Conservation (phyloP, 129 eudicot species). For the Flaveria ramosissima region DNA sequence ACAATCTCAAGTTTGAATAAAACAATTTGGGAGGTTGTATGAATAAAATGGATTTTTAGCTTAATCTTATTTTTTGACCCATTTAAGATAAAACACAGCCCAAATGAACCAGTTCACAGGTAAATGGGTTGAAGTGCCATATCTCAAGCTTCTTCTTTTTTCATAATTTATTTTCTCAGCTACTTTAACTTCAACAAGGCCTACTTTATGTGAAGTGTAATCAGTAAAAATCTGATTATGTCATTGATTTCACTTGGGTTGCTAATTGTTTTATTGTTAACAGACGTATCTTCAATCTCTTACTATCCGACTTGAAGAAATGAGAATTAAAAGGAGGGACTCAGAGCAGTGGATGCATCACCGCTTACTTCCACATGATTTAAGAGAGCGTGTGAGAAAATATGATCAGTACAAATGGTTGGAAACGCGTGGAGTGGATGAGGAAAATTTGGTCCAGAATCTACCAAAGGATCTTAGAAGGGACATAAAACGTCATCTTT, state of each 20-base stretch:
- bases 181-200: neutral
- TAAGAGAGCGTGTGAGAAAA: slow-evolving; percentile 84
- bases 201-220: neutral
- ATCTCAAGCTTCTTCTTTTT: neutral
- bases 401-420: slow-evolving; percentile 98
- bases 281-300: slow-evolving; percentile 99
- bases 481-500: slow-evolving; percentile 95
- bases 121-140: slow-evolving; percentile 7
- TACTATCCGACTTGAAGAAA: slow-evolving; percentile 94
- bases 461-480: slow-evolving; percentile 97
- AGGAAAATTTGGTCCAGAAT: slow-evolving; percentile 75
- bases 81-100: neutral
- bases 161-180: neutral
- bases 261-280: slow-evolving; percentile 15
- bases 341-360: slow-evolving; percentile 99
- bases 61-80: neutral
- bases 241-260: neutral
- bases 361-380: slow-evolving; percentile 88
- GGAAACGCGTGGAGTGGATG: slow-evolving; percentile 98
- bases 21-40: neutral
- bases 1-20: neutral
- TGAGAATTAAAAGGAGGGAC: slow-evolving; percentile 98
- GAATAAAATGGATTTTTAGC: neutral
- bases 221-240: neutral
- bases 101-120: neutral